Evolutionary conservation across 352 stramenopile species (phyloP), one percentile per base, ranked within the genome.

Genomic region (Globisporangium echinulatum): DNA sequence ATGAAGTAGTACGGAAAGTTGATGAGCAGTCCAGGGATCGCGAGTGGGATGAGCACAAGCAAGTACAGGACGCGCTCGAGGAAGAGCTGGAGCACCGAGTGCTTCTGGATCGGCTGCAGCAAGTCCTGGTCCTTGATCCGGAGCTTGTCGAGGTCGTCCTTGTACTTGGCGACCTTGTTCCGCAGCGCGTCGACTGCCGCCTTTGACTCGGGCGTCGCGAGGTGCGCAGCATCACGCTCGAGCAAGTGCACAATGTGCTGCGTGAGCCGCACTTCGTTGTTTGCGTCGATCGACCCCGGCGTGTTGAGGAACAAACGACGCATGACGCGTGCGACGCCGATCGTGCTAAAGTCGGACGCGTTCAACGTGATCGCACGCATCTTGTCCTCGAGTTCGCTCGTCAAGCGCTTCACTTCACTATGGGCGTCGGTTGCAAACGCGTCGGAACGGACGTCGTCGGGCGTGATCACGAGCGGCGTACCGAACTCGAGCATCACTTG

Each of bases 1-100:
- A 92, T 74, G 64, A 92, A 87, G 58, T 90, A 92, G 59, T 89
- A 90, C 0, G 82, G 82, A 7, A 87, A 75, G 69, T 90, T 85
- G 17, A 92, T 70, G 59, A 90, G 68, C 56, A 92, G 58, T 1
- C 77, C 79, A 0, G 82, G 79, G 17, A 72, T 87, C 1, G 75
- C 82, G n/a, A 92, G 59, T 19, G 82, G 79, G 15, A 92, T 52
- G 38, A 92, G 62, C 57, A 92, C 78, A 6, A 90, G 48, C 49
- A 92, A 54, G 53, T 85, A 92, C 56, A 88, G 2, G 7, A 82
- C 71, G 47, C 82, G 76, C 58, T 87, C 82, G 14, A 90, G 59
- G 49, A 89, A 89, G 36, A 90, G 52, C 49, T 86, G 58, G 44
- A 87, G 39, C 7, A 87, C 68, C 50, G 82, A 87, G 33, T 81